Conservation (phyloP, 345 rosid species). For the Syzygium oleosum region DNA sequence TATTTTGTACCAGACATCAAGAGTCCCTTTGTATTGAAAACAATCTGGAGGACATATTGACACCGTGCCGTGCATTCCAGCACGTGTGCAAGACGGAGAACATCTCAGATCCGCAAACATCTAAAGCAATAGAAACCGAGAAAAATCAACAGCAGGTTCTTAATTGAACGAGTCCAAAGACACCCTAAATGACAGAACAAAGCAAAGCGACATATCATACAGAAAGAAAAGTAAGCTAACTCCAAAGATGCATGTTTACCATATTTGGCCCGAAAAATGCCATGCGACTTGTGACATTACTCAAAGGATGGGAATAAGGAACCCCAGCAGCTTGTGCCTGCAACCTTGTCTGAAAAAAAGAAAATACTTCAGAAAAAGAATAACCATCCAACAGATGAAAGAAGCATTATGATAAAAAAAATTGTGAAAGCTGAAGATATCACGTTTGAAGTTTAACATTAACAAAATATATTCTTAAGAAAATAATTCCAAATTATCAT, state of each 20-base stretch:
- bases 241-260: slow-evolving; percentile 23
- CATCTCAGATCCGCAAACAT: slow-evolving; percentile 94
- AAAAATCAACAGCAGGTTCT: neutral
- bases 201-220: neutral
- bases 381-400: neutral
- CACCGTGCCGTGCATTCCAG: slow-evolving; percentile 97
- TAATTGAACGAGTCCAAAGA: neutral
- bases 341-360: slow-evolving; percentile 58
- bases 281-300: slow-evolving; percentile 77
- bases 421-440: neutral
- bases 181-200: neutral
- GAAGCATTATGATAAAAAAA: too few species aligned
- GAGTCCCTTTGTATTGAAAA: slow-evolving; percentile 90
- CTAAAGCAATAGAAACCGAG: slow-evolving; percentile 24
- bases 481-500: neutral
- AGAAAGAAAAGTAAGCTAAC: neutral
- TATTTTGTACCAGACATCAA: slow-evolving; percentile 90
- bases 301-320: slow-evolving; percentile 82
- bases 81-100: slow-evolving; percentile 88
- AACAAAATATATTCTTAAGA: neutral
- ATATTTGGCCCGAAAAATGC: slow-evolving; percentile 83
- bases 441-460: neutral
- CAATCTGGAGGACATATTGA: slow-evolving; percentile 98
- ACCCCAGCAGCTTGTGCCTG: slow-evolving; percentile 99
- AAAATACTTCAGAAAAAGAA: neutral